Evolutionary conservation across 129 eudicot genomes (phyloP), one percentile per base, ranked within the genome.

Genomic region (Lonicera japonica): DNA sequence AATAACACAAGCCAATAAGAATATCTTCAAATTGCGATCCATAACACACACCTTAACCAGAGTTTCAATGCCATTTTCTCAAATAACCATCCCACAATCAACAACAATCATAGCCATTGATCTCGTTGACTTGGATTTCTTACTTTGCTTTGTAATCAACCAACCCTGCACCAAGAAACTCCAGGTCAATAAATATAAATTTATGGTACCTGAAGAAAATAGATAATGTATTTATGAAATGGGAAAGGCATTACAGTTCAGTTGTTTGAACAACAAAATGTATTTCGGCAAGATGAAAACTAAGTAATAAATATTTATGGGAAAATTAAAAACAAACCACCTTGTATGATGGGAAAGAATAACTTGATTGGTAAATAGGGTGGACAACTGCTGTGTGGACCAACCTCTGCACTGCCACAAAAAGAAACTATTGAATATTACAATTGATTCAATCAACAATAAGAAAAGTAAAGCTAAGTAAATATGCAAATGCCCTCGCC

Each of bases 1-100:
- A n/a, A n/a, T n/a, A n/a, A n/a, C n/a, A n/a, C n/a, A 29, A 29
- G 2, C 36, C 36, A 29, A 29, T 29, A 47, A 19, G 45, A 21
- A 50, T 78, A 94, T 96, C 89, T 81, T 14, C 61, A 88, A 81
- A 72, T 86, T 67, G 46, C 89, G 89, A 66, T 88, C 96, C 21
- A 94, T 95, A 40, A 77, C 95, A 47, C 96, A 94, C 46, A 94
- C 84, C 78, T 79, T 86, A 65, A 86, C 99, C 71, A 94, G 69
- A 24, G 95, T 95, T 74, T 94, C 99, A 57, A 82, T 88, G 34
- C 96, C 99, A 81, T 88, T 95, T 73, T 85, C 94, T 72, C 99
- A 94, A 10, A 88, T 87, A 54, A 88, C 99, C 99, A 94, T 94
- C 77, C 88, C 99, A 77, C 99, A 94, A 65, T 94, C 99, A 74